Percentiles rank a stretch among this genome's conserved stretches.
These are phyloP conservation scores for Amanita pallidorosea DNA, from an alignment of 768 basidiomycete genomes.

Conservation along the genomic window DNA sequence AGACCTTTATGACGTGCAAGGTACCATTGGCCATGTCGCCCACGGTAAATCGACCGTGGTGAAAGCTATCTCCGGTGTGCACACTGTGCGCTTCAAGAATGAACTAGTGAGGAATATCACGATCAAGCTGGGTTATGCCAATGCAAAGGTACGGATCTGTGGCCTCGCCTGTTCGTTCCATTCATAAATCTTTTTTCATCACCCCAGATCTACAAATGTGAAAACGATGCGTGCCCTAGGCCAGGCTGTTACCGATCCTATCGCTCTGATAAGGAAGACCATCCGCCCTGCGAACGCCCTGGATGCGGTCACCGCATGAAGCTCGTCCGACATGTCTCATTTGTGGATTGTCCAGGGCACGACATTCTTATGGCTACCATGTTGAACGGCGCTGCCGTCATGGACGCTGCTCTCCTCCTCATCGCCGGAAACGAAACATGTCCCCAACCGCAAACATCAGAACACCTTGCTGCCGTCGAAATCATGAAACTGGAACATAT, in stretches of 20 bases:
- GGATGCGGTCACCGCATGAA: conserved; percentile 88
- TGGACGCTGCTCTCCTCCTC: conserved; percentile 95
- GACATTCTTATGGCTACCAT: conserved; percentile 99
- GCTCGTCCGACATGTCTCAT: conserved; percentile 92
- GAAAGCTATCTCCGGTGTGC: conserved; percentile 96
- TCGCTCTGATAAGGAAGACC: conserved; percentile 87
- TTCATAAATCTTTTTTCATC: conserved; percentile 11
- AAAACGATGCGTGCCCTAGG: conserved; percentile 85
- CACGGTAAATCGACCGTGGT: conserved; percentile 96
- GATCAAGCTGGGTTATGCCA: conserved; percentile 98
- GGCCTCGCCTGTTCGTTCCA: background rate
- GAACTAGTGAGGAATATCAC: conserved; percentile 98
- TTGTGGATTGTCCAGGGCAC: conserved; percentile 96
- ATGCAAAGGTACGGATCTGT: conserved; percentile 74
- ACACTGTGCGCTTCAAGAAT: conserved; percentile 98
- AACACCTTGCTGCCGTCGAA: conserved; percentile 97
- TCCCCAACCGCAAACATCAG: conserved; percentile 97
- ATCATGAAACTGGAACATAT: conserved; percentile 99
- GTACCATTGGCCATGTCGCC: conserved; percentile 98
- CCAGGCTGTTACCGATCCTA: conserved; percentile 94
- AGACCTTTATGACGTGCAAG: conserved; percentile 25
- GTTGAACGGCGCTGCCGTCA: conserved; percentile 99
- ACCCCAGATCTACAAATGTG: conserved; percentile 91
- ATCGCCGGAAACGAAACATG: conserved; percentile 98
- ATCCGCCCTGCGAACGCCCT: conserved; percentile 86